Conservation (phyloP, 306 rosid genomes). For the Fagus sylvatica region DNA sequence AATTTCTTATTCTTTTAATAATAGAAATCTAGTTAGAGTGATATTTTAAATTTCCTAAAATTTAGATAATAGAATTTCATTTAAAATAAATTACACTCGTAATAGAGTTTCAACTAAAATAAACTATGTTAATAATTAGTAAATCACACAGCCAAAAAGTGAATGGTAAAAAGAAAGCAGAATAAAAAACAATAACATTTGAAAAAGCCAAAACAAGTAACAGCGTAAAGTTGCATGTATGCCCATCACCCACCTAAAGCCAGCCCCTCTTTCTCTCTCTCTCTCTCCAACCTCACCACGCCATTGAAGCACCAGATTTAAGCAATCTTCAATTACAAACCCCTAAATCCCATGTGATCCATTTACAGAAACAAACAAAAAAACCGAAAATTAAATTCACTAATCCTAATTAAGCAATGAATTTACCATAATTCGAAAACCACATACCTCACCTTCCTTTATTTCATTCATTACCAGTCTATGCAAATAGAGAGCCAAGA, state of each 20-base stretch:
- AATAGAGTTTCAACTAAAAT: too few relatives aligned
- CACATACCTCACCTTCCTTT: not conserved
- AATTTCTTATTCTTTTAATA: too few relatives aligned
- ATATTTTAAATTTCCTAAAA: too few relatives aligned
- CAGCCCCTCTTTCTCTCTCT: not conserved
- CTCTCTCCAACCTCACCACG: constrained; percentile 16
- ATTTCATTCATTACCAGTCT: too few relatives aligned
- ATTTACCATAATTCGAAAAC: constrained; percentile 17
- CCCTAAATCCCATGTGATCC: constrained; percentile 23
- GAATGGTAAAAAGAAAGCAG: not conserved
- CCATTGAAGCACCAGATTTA: constrained; percentile 41
- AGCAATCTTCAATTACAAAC: constrained; percentile 26
- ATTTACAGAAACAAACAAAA: not conserved
- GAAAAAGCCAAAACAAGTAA: not conserved
- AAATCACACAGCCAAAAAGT: too few relatives aligned
- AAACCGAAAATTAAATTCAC: not conserved
- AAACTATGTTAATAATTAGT: too few relatives aligned
- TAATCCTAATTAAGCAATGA: constrained; percentile 14
- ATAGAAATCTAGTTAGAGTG: too few relatives aligned
- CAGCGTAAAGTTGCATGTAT: constrained; percentile 29
- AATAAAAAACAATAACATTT: not conserved
- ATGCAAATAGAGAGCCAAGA: not conserved
- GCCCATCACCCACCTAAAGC: constrained; percentile 14
- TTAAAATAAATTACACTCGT: too few relatives aligned
- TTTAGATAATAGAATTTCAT: too few relatives aligned